Base-by-base conservation (phyloP, 1,284 basidiomycete species). In the Ustilago cynodontis region DNA sequence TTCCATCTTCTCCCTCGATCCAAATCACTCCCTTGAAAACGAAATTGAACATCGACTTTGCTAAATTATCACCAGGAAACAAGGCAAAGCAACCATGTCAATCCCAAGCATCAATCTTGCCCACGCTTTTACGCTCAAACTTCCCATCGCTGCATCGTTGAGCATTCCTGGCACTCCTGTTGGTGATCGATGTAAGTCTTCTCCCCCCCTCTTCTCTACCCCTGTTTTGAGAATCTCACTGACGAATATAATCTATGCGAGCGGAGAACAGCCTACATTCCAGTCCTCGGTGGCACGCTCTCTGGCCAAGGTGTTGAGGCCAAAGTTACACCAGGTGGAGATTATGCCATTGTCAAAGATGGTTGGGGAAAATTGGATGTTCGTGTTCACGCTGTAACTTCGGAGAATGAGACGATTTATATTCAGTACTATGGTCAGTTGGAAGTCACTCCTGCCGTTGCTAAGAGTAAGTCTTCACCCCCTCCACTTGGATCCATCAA, bases 301-400 rank as follows among this genome's bases (percentile, higher is more conserved):
- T 43, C 37, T 2, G 75, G 75, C 7, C 16, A 62, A 18, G 71
- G 65, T 6, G 53, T 77, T 37, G 45, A 66, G 3, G 71, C 75
- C 31, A 64, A 69, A 43, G 63, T 70, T n/a, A 60, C 60, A 3
- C 66, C 70, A 2, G 75, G 75, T 18, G 71, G 71, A 6, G 66
- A 71, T 50, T 74, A 62, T 28, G 72, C 71, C 37, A 66, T 77
- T 37, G 60, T 66, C 53, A 67, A 69, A 45, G 75, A 77, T 47
- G 71, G 71, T 22, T 74, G 52, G 45, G 71, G 59, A 16, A 77
- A 73, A 41, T 65, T 77, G 39, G 70, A 77, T 37, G 75, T 77
- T 11, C 59, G 75, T 7, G 54, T 68, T 26, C 71, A 73, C 28
- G 75, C 72, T 10, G 22, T 59, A 13, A 77, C 75, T 4, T 41